Evolutionary conservation across 78 protist species (phyloP).

Genomic region (Anaeramoeba ignava): DNA sequence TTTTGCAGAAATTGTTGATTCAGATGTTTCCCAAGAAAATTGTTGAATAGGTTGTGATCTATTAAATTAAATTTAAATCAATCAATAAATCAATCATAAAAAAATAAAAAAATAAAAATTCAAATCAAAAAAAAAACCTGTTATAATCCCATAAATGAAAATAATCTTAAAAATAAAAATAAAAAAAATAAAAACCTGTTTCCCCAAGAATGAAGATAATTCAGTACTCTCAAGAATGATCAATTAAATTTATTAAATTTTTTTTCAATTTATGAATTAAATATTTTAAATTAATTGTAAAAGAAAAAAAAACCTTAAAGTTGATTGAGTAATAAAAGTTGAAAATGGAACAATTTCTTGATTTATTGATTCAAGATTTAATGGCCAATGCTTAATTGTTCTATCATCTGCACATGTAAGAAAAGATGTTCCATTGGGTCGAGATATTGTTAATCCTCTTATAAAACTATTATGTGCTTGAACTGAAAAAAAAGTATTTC

Average conservation of each 20-base stretch:
- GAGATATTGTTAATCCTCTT: constrained; percentile 48
- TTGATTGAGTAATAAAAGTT: not conserved
- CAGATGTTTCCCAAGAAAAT: constrained; percentile 64
- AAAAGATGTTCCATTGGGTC: constrained; percentile 25
- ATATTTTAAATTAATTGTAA: too few species aligned
- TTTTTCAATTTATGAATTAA: too few species aligned
- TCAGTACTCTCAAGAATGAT: too few species aligned
- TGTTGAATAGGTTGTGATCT: constrained; percentile 54
- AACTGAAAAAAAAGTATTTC: not conserved
- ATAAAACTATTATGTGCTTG: constrained; percentile 64
- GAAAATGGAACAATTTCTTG: not conserved
- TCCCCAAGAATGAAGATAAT: too few species aligned
- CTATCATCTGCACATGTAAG: constrained; percentile 55
- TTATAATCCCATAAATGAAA: constrained; percentile 17
- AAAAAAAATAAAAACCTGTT: too few species aligned
- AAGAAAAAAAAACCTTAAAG: too few species aligned
- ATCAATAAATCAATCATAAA: constrained; percentile 20
- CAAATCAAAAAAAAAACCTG: not conserved
- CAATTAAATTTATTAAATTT: too few species aligned
- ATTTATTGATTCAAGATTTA: not conserved
- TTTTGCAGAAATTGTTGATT: constrained; percentile 33
- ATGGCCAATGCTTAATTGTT: constrained; percentile 55
- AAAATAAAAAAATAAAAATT: constrained; percentile 8
- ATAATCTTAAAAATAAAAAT: too few species aligned
- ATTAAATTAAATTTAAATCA: constrained; percentile 13